Percentiles rank a stretch among this genome's conserved stretches.
These are phyloP conservation scores for Carex littledalei DNA, from an alignment of 176 grass and related monocot genomes.

Conservation along the genomic window DNA sequence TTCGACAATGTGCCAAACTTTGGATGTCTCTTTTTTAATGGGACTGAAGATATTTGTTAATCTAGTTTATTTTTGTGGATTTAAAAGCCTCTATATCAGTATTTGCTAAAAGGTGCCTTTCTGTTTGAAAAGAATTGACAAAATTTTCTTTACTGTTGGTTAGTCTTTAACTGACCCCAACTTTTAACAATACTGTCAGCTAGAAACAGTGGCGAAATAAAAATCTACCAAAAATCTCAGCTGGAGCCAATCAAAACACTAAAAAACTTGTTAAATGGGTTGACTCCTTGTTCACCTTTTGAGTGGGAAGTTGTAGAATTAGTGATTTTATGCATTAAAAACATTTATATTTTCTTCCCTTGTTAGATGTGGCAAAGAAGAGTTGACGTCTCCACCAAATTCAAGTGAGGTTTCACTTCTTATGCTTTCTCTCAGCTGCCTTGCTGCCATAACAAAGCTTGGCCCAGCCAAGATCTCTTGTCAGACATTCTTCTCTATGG, in stretches of 20 bases:
- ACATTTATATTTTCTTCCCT: constrained; percentile 6
- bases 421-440: constrained; percentile 82
- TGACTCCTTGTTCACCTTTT: neutral
- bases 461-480: constrained; percentile 95
- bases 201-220: neutral
- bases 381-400: constrained; percentile 36
- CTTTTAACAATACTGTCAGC: neutral
- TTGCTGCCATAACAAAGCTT: constrained; percentile 92
- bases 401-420: constrained; percentile 78
- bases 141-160: neutral
- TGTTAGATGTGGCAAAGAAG: constrained; percentile 52
- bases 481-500: constrained; percentile 70
- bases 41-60: neutral
- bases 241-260: neutral
- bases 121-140: neutral
- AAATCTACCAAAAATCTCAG: neutral
- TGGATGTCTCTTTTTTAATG: neutral
- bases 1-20: neutral
- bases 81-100: neutral
- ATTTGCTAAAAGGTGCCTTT: neutral
- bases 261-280: neutral
- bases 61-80: neutral
- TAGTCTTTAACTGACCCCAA: neutral
- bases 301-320: neutral
- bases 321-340: neutral